Percentiles rank a stretch among this genome's conserved stretches.
These are phyloP conservation scores for Arachis monticola DNA, from an alignment of 331 rosid genomes.

Conservation along the genomic window DNA sequence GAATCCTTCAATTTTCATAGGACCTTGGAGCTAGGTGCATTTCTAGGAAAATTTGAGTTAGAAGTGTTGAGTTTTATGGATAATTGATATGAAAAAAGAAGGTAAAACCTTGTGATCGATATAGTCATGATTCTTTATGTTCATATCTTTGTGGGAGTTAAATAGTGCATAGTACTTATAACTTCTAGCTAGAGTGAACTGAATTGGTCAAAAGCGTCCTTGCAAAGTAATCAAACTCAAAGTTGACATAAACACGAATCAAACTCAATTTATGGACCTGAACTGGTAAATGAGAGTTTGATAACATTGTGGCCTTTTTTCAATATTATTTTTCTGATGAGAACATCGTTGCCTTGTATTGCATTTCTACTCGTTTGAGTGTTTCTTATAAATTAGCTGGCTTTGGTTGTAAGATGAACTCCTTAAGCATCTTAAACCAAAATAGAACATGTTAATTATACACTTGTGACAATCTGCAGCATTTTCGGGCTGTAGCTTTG, in stretches of 20 bases:
- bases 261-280: too few species aligned
- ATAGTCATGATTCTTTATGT: neutral
- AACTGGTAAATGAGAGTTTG: too few species aligned
- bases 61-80: neutral
- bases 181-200: neutral
- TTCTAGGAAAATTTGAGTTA: neutral
- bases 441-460: neutral
- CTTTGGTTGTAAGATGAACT: slow-evolving; percentile 3
- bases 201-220: neutral
- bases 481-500: neutral
- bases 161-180: neutral
- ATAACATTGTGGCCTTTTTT: too few species aligned
- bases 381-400: neutral
- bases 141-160: neutral
- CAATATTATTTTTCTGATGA: too few species aligned
- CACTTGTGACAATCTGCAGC: neutral
- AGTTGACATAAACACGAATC: too few species aligned
- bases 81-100: neutral
- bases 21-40: neutral
- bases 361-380: neutral
- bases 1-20: neutral
- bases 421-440: neutral
- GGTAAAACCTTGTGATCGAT: neutral
- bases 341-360: neutral
- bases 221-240: too few species aligned